These are phyloP conservation scores for Lipomyces yamanashiensis DNA, from an alignment of 805 yeast species.

Conservation along the genomic window DNA sequence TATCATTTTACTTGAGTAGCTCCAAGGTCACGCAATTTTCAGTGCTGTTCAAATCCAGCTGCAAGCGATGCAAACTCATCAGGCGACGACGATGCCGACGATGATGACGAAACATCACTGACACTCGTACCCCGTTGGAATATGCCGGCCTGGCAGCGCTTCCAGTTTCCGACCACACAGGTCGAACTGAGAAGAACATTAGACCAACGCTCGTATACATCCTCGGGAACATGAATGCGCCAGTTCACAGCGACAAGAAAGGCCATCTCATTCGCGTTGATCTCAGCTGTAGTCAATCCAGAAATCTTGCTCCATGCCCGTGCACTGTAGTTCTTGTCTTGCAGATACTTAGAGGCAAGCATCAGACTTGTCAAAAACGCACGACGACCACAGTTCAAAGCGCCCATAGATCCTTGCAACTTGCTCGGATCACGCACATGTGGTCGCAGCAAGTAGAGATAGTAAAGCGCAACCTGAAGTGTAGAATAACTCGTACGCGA, in stretches of 20 bases:
- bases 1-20: too few species aligned
- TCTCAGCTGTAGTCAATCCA: slow-evolving; percentile 59
- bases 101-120: not conserved
- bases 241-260: slow-evolving; percentile 62
- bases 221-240: slow-evolving; percentile 57
- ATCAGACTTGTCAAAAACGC: slow-evolving; percentile 70
- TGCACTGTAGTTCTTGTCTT: slow-evolving; percentile 71
- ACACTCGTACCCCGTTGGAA: not conserved
- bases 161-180: slow-evolving; percentile 22
- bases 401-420: slow-evolving; percentile 21
- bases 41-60: too few species aligned
- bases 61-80: too few species aligned
- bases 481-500: slow-evolving; percentile 65
- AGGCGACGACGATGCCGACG: too few species aligned
- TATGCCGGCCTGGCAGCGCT: not conserved
- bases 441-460: slow-evolving; percentile 56
- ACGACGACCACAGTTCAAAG: slow-evolving; percentile 60
- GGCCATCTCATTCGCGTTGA: slow-evolving; percentile 58
- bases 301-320: slow-evolving; percentile 76
- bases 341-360: slow-evolving; percentile 71
- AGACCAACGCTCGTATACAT: slow-evolving; percentile 53
- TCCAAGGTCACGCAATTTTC: too few species aligned
- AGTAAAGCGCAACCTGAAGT: slow-evolving; percentile 69
- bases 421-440: slow-evolving; percentile 35
- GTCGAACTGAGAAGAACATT: slow-evolving; percentile 37